Evolutionary conservation across 2,329 filamentous ascomycete genomes (phyloP).

Genomic region (Nothopassalora personata): DNA sequence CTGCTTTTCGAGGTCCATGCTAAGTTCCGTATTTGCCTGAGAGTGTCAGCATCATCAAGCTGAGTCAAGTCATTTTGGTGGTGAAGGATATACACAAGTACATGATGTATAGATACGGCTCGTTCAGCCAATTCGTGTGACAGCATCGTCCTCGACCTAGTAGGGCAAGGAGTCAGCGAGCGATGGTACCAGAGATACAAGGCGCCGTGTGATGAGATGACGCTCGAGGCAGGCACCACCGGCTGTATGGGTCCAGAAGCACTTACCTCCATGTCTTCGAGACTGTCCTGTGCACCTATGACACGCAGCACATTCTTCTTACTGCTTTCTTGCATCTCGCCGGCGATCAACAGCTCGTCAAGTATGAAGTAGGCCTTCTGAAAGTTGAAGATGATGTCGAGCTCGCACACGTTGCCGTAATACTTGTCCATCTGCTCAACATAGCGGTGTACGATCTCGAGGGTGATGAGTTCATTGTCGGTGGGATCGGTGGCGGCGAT

Average conservation of each 20-base stretch:
- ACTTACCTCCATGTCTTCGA: constrained; percentile 99
- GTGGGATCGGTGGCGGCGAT: constrained; percentile 96
- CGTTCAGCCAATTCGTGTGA: constrained; percentile 59
- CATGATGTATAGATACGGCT: neutral
- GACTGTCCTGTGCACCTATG: constrained; percentile 92
- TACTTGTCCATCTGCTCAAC: constrained; percentile 99
- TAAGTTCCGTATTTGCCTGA: constrained; percentile 23
- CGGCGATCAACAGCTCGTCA: constrained; percentile 89
- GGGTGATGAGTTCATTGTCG: constrained; percentile 95
- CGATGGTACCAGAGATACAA: constrained; percentile 19
- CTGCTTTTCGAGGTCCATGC: constrained; percentile 27
- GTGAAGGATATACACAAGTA: constrained; percentile 13
- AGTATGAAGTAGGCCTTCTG: constrained; percentile 99
- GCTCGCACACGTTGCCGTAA: constrained; percentile 98
- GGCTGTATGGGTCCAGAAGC: constrained; percentile 3
- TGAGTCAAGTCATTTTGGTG: neutral
- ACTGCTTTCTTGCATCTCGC: constrained; percentile 97
- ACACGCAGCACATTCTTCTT: constrained; percentile 98
- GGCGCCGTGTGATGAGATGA: constrained; percentile 4
- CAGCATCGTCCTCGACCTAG: constrained; percentile 38
- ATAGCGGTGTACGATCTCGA: constrained; percentile 98
- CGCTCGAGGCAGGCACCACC: constrained; percentile 1
- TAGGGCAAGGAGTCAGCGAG: constrained; percentile 27
- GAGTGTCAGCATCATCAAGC: constrained; percentile 11
- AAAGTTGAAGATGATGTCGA: constrained; percentile 99